Evolutionary conservation across 148 eudicot genomes (phyloP).

Genomic region (Nepenthes mirabilis): DNA sequence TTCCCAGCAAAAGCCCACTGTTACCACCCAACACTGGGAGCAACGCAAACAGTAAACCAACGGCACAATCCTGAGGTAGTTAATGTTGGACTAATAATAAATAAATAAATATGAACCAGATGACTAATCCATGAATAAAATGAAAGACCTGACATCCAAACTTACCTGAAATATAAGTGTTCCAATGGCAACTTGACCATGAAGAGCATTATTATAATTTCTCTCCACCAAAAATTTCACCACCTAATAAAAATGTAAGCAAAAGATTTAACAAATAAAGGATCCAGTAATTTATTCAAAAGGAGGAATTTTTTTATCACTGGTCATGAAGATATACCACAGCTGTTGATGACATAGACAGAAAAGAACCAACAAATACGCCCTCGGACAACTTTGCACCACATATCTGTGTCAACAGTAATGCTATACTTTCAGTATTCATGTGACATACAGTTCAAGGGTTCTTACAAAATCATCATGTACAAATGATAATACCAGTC

Average conservation of each 20-base stretch:
- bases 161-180: constrained; percentile 92
- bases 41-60: constrained; percentile 93
- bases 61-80: constrained; percentile 89
- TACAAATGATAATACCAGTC: not conserved
- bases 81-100: constrained; percentile 3
- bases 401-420: constrained; percentile 43
- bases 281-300: not conserved
- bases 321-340: constrained; percentile 40
- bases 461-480: not conserved
- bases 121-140: not conserved
- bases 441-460: not conserved
- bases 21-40: constrained; percentile 96
- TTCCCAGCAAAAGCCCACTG: constrained; percentile 71
- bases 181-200: constrained; percentile 99
- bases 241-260: constrained; percentile 34
- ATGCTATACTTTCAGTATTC: constrained; percentile 1
- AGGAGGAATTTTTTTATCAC: not conserved
- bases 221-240: constrained; percentile 76
- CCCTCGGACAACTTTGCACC: constrained; percentile 99
- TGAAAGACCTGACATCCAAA: not conserved
- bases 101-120: constrained; percentile 5
- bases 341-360: constrained; percentile 99
- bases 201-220: constrained; percentile 68
- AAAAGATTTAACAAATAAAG: constrained; percentile 1
- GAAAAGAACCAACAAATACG: constrained; percentile 90